A percentile compares a stretch with the other conserved stretches of the same genome.
These are phyloP conservation scores for Kalanchoe fedtschenkoi DNA, from an alignment of 164 flowering plant genomes.

Conservation along the genomic window DNA sequence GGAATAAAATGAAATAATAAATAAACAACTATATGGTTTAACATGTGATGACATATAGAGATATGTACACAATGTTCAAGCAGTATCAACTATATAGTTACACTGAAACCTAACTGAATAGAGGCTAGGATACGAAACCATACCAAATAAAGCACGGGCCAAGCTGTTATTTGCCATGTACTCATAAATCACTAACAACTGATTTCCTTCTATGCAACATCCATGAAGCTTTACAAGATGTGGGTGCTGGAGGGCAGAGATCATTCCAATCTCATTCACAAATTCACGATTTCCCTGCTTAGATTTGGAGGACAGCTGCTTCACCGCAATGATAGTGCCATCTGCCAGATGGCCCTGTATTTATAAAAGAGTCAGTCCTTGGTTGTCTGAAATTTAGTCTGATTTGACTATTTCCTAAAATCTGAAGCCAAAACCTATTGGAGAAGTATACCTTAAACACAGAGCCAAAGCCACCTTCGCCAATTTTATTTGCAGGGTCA, in stretches of 20 bases:
- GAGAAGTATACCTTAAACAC: constrained; percentile 52
- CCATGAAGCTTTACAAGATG: constrained; percentile 61
- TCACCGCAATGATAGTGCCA: constrained; percentile 53
- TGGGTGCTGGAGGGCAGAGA: constrained; percentile 60
- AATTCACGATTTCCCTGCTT: constrained; percentile 76
- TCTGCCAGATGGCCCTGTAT: constrained; percentile 44
- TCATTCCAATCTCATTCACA: constrained; percentile 66
- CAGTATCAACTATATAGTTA: neutral
- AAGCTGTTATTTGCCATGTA: constrained; percentile 62
- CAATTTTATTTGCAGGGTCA: constrained; percentile 64
- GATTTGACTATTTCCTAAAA: neutral
- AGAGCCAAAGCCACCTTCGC: constrained; percentile 88
- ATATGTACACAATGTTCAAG: neutral
- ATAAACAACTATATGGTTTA: neutral
- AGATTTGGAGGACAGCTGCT: constrained; percentile 62
- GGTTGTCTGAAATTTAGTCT: neutral
- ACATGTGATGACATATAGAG: constrained; percentile 1
- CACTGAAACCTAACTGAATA: neutral
- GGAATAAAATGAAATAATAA: no score
- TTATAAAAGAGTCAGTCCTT: neutral
- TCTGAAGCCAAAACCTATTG: neutral
- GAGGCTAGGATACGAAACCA: neutral
- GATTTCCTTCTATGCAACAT: constrained; percentile 63
- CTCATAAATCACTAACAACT: constrained; percentile 48
- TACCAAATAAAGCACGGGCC: constrained; percentile 58